A percentile compares a stretch with the other conserved stretches of the same genome.
Evolutionary conservation across 208 protist genomes (phyloP).

Genomic region (Leishmania major): DNA sequence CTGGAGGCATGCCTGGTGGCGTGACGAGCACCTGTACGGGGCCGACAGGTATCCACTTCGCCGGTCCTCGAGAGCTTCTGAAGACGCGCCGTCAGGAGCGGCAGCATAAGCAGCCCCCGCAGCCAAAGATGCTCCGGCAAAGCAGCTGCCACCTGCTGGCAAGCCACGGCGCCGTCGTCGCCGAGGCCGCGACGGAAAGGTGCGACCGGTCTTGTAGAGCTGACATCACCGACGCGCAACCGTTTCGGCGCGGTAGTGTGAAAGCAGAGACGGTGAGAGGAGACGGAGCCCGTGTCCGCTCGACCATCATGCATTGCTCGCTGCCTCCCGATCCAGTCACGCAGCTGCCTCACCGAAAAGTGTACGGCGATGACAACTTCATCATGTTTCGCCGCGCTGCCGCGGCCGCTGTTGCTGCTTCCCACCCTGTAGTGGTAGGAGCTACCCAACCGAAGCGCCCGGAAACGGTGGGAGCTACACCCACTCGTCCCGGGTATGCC

Average conservation of each 20-base stretch:
- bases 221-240: not conserved
- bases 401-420: not conserved
- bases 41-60: not conserved
- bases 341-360: not conserved
- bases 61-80: constrained; percentile 3
- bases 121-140: not conserved
- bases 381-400: not conserved
- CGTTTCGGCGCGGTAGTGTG: not conserved
- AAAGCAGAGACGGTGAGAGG: constrained; percentile 5
- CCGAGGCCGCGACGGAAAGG: not conserved
- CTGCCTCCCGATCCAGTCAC: not conserved
- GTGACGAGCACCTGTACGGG: not conserved
- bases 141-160: not conserved
- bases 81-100: not conserved
- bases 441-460: not conserved
- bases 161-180: not conserved
- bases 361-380: not conserved
- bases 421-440: not conserved
- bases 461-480: not conserved
- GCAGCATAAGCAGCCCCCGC: not conserved
- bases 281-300: not conserved
- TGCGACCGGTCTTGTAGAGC: not conserved
- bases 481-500: not conserved
- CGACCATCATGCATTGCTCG: not conserved
- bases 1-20: not conserved